Conservation (phyloP, 164 flowering plant species). For the Magnolia officinalis region DNA sequence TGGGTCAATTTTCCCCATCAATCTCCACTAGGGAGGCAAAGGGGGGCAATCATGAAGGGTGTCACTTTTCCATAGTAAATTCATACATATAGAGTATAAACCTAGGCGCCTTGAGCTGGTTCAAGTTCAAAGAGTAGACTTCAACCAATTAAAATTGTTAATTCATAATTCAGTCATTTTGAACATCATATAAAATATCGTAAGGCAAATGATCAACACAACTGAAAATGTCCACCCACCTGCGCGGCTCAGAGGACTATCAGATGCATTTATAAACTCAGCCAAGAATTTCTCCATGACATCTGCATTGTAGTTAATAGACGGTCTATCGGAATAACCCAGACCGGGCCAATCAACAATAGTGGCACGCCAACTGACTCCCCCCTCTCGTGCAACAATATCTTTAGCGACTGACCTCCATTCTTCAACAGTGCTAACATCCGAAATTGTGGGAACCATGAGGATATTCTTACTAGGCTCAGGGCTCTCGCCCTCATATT, state of each 20-base stretch:
- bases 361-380: conserved; percentile 58
- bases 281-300: conserved; percentile 87
- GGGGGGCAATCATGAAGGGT: too few relatives aligned
- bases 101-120: too few relatives aligned
- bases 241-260: conserved; percentile 56
- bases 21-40: too few relatives aligned
- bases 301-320: conserved; percentile 79
- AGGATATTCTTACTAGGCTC: conserved; percentile 54
- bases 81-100: too few relatives aligned
- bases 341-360: conserved; percentile 97
- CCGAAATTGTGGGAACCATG: conserved; percentile 90
- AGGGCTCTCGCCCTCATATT: conserved; percentile 43
- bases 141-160: too few relatives aligned
- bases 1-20: not conserved
- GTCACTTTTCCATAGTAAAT: too few relatives aligned
- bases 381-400: conserved; percentile 51
- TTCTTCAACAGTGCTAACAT: conserved; percentile 96
- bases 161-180: not conserved
- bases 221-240: conserved; percentile 27
- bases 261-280: conserved; percentile 63
- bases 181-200: not conserved
- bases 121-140: not conserved
- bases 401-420: conserved; percentile 84
- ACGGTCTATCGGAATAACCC: conserved; percentile 84
- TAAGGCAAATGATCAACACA: not conserved